Evolutionary conservation across 1,284 basidiomycete species (phyloP).

Genomic region (Cryptococcus amylolentus): DNA sequence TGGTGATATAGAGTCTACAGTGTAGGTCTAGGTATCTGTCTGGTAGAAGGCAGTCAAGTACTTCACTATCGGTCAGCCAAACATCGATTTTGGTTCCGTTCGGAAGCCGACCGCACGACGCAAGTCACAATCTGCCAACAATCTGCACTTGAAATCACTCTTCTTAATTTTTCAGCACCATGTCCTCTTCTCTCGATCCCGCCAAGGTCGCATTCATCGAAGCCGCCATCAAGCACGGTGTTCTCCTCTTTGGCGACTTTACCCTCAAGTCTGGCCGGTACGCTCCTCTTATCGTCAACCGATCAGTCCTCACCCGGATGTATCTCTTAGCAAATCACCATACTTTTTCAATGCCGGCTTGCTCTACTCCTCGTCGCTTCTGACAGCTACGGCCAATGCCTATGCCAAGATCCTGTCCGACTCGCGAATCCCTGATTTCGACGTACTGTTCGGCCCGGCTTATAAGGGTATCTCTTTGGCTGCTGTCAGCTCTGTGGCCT

Average conservation of each 20-base stretch:
- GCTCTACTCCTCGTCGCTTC: constrained; percentile 77
- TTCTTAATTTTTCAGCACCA: background rate
- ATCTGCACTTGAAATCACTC: background rate
- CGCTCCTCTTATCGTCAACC: constrained; percentile 33
- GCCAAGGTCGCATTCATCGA: constrained; percentile 50
- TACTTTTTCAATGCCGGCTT: constrained; percentile 97
- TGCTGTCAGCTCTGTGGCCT: constrained; percentile 74
- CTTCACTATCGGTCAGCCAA: too few species aligned
- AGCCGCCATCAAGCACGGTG: constrained; percentile 47
- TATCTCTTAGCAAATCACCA: constrained; percentile 67
- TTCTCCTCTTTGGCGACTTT: constrained; percentile 83
- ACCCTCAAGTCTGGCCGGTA: constrained; percentile 91
- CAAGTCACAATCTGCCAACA: too few species aligned
- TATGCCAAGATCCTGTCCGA: constrained; percentile 63
- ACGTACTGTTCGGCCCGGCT: constrained; percentile 92
- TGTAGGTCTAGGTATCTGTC: too few species aligned
- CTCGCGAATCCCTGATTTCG: constrained; percentile 64
- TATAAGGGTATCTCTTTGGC: constrained; percentile 98
- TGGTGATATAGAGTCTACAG: too few species aligned
- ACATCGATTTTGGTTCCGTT: background rate
- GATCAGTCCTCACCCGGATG: background rate
- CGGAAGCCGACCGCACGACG: background rate
- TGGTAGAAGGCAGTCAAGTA: too few species aligned
- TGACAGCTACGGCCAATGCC: constrained; percentile 75
- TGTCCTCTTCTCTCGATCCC: constrained; percentile 21